Percentiles rank a stretch among this genome's conserved stretches.
Evolutionary conservation across 148 eudicot species (phyloP).

Genomic region (Linanthus parryae): DNA sequence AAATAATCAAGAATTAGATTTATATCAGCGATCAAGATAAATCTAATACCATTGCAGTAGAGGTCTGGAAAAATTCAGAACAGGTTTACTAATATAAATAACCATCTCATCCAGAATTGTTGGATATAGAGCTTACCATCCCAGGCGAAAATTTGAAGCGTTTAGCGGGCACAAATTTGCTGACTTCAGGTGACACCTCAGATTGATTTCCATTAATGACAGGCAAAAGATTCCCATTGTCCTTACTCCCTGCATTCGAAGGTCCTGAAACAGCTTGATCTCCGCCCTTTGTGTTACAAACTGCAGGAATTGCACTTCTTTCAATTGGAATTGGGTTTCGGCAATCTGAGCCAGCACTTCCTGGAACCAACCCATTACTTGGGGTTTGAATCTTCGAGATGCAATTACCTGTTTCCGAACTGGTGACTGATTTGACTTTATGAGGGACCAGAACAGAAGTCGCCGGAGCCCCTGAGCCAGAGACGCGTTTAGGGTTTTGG

Average conservation of each 20-base stretch:
- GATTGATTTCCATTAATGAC: constrained; percentile 27
- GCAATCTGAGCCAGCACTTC: not conserved
- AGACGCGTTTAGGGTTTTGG: constrained; percentile 15
- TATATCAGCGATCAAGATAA: too few relatives aligned
- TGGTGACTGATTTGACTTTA: constrained; percentile 7
- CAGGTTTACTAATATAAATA: too few relatives aligned
- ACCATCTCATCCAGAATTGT: too few relatives aligned
- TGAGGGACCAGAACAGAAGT: not conserved
- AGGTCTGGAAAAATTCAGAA: too few relatives aligned
- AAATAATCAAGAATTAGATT: too few relatives aligned
- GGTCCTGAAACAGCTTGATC: constrained; percentile 9
- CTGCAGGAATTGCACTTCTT: constrained; percentile 5
- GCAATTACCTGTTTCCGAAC: not conserved
- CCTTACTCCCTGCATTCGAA: not conserved
- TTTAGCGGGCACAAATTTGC: constrained; percentile 37
- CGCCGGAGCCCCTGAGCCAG: not conserved
- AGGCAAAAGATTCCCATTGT: constrained; percentile 24
- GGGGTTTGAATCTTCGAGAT: constrained; percentile 4
- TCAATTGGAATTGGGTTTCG: not conserved
- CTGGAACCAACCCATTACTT: constrained; percentile 5
- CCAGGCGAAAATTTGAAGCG: constrained; percentile 98
- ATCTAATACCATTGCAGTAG: too few relatives aligned
- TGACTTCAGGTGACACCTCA: constrained; percentile 64
- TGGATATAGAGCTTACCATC: constrained; percentile 45
- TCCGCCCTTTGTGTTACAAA: constrained; percentile 8